These are phyloP conservation scores for Rehmannia glutinosa DNA, from an alignment of 257 asterid species.

Conservation along the genomic window DNA sequence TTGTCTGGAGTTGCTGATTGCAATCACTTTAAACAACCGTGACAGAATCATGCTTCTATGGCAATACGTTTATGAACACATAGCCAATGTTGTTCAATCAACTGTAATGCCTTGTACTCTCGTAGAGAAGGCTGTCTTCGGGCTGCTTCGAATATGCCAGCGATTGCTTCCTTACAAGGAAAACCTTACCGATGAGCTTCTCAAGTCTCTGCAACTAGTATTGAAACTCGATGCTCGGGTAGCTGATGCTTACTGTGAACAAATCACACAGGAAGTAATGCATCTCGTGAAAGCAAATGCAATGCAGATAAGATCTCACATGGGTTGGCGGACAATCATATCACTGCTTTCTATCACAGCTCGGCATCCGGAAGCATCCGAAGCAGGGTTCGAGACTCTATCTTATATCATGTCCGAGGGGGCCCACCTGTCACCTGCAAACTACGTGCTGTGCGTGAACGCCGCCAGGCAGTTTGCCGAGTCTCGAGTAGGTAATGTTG, in stretches of 20 bases:
- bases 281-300: slow-evolving; percentile 89
- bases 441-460: slow-evolving; percentile 71
- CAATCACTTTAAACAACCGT: slow-evolving; percentile 72
- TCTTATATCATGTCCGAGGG: slow-evolving; percentile 83
- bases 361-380: slow-evolving; percentile 97
- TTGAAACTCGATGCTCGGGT: slow-evolving; percentile 95
- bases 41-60: slow-evolving; percentile 91
- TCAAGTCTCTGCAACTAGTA: slow-evolving; percentile 77
- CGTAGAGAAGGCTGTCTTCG: slow-evolving; percentile 94
- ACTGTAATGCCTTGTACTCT: slow-evolving; percentile 79
- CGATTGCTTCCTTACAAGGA: slow-evolving; percentile 92
- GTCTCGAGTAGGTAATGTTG: slow-evolving; percentile 71
- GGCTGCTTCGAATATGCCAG: slow-evolving; percentile 88
- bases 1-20: slow-evolving; percentile 79
- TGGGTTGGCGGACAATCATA: slow-evolving; percentile 87
- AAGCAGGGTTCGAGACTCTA: slow-evolving; percentile 79
- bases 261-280: slow-evolving; percentile 85
- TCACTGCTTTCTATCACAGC: slow-evolving; percentile 88
- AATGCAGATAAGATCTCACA: slow-evolving; percentile 78
- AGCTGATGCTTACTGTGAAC: slow-evolving; percentile 93
- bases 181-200: slow-evolving; percentile 85
- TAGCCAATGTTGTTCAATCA: slow-evolving; percentile 72
- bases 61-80: slow-evolving; percentile 83
- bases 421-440: slow-evolving; percentile 80
- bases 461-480: slow-evolving; percentile 94